A percentile compares a stretch with the other conserved stretches of the same genome.
These are phyloP conservation scores for Boletus reticulatus DNA, from an alignment of 768 basidiomycete genomes.

Conservation along the genomic window DNA sequence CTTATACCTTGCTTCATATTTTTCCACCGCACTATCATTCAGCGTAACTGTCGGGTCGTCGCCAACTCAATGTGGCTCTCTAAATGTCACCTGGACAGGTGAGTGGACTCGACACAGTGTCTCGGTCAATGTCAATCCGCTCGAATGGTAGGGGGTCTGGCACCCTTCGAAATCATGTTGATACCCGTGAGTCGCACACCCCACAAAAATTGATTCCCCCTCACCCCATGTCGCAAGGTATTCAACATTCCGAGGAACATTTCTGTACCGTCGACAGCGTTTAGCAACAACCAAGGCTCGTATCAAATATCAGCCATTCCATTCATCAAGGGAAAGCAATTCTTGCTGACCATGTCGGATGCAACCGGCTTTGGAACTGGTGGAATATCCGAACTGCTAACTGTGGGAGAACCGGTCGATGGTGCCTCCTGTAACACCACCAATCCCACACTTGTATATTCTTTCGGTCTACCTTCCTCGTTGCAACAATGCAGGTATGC, in stretches of 20 bases:
- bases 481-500: conserved; percentile 62
- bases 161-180: conserved; percentile 50
- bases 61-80: conserved; percentile 59
- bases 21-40: conserved; percentile 29
- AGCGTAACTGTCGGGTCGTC: conserved; percentile 48
- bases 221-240: conserved; percentile 35
- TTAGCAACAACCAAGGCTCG: conserved; percentile 51
- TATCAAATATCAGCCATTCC: conserved; percentile 46
- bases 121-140: neutral
- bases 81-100: conserved; percentile 67
- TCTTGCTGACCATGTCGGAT: conserved; percentile 71
- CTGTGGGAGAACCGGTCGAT: conserved; percentile 45
- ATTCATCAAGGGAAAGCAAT: conserved; percentile 35
- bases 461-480: conserved; percentile 48
- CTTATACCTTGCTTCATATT: conserved; percentile 22
- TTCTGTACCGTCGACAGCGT: conserved; percentile 53
- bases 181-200: conserved; percentile 45
- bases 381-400: conserved; percentile 50
- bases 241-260: conserved; percentile 54
- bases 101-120: conserved; percentile 14
- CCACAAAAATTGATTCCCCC: neutral
- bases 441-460: conserved; percentile 43
- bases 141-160: conserved; percentile 46
- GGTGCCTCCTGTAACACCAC: conserved; percentile 46
- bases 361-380: conserved; percentile 66